Conservation (phyloP, 1,284 basidiomycete species). For the Trichosporon ovoides region DNA sequence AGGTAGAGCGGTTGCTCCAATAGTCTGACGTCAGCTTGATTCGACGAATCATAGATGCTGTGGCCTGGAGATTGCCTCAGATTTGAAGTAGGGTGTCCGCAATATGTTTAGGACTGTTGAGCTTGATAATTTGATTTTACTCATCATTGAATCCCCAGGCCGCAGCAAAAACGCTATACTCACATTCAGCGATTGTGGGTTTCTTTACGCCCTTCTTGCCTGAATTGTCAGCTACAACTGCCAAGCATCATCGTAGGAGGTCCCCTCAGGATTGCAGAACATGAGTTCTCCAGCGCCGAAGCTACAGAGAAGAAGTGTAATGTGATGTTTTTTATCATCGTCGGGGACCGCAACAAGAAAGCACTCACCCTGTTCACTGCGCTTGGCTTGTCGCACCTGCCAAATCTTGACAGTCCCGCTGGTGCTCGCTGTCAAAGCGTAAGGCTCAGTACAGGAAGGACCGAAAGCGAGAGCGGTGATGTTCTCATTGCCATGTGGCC, state of each 20-base stretch:
- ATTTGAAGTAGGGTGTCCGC: slow-evolving; percentile 49
- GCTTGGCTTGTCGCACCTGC: slow-evolving; percentile 44
- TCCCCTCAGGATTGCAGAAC: slow-evolving; percentile 50
- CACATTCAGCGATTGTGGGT: slow-evolving; percentile 34
- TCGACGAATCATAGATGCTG: not conserved
- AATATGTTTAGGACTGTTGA: slow-evolving; percentile 50
- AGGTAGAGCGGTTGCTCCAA: slow-evolving; percentile 69
- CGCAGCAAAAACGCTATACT: slow-evolving; percentile 26
- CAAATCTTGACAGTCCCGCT: slow-evolving; percentile 51
- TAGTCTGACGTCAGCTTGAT: slow-evolving; percentile 55
- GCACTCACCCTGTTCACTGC: slow-evolving; percentile 43
- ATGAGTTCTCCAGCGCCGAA: slow-evolving; percentile 38
- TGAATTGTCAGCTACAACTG: slow-evolving; percentile 16
- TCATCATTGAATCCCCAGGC: slow-evolving; percentile 39
- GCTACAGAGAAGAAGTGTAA: slow-evolving; percentile 40
- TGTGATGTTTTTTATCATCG: slow-evolving; percentile 47
- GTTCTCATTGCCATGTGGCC: slow-evolving; percentile 68
- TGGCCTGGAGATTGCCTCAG: slow-evolving; percentile 33
- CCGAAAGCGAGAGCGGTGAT: slow-evolving; percentile 68
- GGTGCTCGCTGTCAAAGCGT: slow-evolving; percentile 46
- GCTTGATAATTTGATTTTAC: slow-evolving; percentile 45
- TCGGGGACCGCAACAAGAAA: slow-evolving; percentile 10
- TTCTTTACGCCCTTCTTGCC: slow-evolving; percentile 37
- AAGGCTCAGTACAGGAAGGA: slow-evolving; percentile 26
- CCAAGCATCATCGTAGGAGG: not conserved